phyloP scores from a whole-genome alignment of 345 rosid species.

The Eucalyptus polybractea region DNA sequence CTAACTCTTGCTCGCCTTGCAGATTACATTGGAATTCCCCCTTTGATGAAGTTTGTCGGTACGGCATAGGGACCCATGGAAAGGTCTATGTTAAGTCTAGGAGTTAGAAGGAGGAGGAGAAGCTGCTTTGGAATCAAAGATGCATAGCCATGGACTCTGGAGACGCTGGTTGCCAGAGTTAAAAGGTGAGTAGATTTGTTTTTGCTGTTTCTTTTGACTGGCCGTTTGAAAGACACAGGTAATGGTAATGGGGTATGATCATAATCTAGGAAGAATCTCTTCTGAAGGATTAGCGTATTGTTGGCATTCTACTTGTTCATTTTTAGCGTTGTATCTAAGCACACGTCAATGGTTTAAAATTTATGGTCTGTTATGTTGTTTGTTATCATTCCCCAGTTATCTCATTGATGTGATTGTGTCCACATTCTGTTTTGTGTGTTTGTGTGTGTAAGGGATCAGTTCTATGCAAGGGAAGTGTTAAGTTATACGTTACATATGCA shows the following conservation, averaged over 20 bases:
- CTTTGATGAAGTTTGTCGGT: background rate
- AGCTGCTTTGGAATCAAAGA: too few species aligned
- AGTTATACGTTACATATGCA: background rate
- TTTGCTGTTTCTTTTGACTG: too few species aligned
- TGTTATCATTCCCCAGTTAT: too few species aligned
- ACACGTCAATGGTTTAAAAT: background rate
- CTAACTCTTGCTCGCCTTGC: background rate
- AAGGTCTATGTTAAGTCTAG: background rate
- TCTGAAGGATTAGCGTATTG: too few species aligned
- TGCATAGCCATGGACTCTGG: background rate
- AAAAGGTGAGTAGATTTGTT: too few species aligned
- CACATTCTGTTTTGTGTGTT: background rate
- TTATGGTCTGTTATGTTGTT: too few species aligned
- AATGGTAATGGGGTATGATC: too few species aligned
- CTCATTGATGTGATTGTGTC: too few species aligned
- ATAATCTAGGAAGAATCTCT: fast-evolving
- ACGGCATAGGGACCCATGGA: background rate
- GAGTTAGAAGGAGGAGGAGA: background rate
- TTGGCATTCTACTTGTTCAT: too few species aligned
- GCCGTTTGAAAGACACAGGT: too few species aligned
- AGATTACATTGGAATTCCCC: background rate
- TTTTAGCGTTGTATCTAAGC: fast-evolving
- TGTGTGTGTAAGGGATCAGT: fast-evolving
- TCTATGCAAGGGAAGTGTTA: too few species aligned
- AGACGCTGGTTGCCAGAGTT: background rate